Conservation (phyloP, 805 yeast species). For the Ogataea neopini region DNA sequence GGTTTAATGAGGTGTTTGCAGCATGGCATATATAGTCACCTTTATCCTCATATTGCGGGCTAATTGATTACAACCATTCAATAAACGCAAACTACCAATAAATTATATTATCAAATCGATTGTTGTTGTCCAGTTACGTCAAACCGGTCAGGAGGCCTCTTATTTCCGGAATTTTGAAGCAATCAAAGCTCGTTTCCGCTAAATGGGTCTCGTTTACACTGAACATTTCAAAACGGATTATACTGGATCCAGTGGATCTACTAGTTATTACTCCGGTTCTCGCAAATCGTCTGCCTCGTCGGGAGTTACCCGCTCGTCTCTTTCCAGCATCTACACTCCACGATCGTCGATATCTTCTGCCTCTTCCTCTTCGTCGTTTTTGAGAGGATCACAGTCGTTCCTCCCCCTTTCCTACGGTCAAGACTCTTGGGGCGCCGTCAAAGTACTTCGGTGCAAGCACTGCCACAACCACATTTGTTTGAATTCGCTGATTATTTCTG, state of each 20-base stretch:
- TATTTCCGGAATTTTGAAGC: background rate
- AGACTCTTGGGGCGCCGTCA: conserved; percentile 2
- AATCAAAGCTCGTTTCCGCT: background rate
- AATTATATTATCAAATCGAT: no score
- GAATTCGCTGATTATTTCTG: conserved; percentile 32
- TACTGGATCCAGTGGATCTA: background rate
- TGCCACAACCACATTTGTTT: conserved; percentile 38
- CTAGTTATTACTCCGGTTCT: conserved; percentile 4
- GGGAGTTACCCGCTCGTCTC: conserved; percentile 18
- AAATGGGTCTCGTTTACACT: conserved; percentile 35
- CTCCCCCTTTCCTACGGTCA: background rate
- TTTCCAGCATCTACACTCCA: conserved; percentile 20
- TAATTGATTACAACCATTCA: no score
- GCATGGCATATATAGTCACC: background rate
- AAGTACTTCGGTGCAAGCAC: conserved; percentile 32
- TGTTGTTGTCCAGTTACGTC: background rate
- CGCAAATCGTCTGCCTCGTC: conserved; percentile 9
- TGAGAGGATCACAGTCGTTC: conserved; percentile 3
- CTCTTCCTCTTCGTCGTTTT: background rate
- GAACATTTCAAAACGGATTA: conserved; percentile 28
- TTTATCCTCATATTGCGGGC: background rate
- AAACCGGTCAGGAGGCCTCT: background rate
- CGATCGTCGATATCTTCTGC: conserved; percentile 11
- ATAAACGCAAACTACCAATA: no score
- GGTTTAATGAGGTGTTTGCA: background rate